Percentiles rank a stretch among this genome's conserved stretches.
phyloP scores from a whole-genome alignment of 140 eudicot species.

The Flaveria floridana region DNA sequence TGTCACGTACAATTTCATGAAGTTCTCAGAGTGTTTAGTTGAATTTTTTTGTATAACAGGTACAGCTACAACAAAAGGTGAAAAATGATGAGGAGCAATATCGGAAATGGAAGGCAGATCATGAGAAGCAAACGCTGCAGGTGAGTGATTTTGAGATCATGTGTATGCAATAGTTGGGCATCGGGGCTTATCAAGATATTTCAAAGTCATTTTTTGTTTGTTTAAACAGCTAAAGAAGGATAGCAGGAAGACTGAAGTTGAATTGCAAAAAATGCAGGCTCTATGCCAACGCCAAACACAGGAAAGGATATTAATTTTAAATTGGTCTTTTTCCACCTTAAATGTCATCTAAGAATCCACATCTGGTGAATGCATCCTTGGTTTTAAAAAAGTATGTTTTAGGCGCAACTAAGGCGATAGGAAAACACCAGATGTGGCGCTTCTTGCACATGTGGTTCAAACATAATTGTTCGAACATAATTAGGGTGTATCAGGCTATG shows the following conservation, averaged over 20 bases:
- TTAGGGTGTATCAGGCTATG: neutral
- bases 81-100: slow-evolving; percentile 82
- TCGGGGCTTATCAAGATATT: slow-evolving; percentile 11
- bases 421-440: neutral
- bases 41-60: slow-evolving; percentile 35
- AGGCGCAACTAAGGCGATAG: neutral
- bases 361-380: neutral
- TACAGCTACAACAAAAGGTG: slow-evolving; percentile 78
- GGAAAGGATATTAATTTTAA: slow-evolving; percentile 32
- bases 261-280: slow-evolving; percentile 77
- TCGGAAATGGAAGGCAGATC: slow-evolving; percentile 73
- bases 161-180: neutral
- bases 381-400: neutral
- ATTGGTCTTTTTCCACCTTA: neutral
- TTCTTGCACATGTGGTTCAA: neutral
- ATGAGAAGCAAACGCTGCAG: slow-evolving; percentile 82
- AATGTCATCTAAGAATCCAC: neutral
- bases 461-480: too few species aligned
- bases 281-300: slow-evolving; percentile 86
- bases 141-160: slow-evolving; percentile 33
- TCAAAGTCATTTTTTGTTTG: slow-evolving; percentile 17
- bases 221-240: slow-evolving; percentile 69
- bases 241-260: slow-evolving; percentile 78
- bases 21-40: neutral
- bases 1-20: neutral